Conservation (phyloP, 2,329 filamentous ascomycete genomes). For the Reticulascus tulasneorum region DNA sequence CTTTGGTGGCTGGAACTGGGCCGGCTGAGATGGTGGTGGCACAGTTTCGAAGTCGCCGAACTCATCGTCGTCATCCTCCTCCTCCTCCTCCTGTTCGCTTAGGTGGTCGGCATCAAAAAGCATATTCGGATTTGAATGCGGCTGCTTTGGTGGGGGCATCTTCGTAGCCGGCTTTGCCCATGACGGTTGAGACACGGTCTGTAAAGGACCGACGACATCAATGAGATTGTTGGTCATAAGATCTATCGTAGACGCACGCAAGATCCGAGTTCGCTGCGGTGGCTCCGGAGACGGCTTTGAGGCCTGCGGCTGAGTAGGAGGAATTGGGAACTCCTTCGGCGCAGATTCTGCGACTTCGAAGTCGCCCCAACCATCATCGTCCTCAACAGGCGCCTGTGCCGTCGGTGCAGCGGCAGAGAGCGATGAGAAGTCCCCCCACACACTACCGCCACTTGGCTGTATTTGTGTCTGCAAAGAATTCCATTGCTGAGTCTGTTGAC, state of each 20-base stretch:
- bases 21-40: conserved; percentile 15
- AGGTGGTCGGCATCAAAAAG: conserved; percentile 64
- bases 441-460: conserved; percentile 12
- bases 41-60: conserved; percentile 60
- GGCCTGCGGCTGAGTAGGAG: conserved; percentile 6
- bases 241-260: conserved; percentile 49
- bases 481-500: conserved; percentile 25
- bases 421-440: conserved; percentile 18
- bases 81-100: conserved; percentile 34
- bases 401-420: no score
- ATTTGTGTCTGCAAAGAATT: conserved; percentile 23
- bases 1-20: conserved; percentile 13
- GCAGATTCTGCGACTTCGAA: conserved; percentile 54
- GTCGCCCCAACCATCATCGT: conserved; percentile 65
- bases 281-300: conserved; percentile 15
- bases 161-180: conserved; percentile 1
- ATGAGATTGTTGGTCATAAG: conserved; percentile 51
- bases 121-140: conserved; percentile 44
- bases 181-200: conserved; percentile 1
- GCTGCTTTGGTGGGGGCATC: conserved; percentile 4
- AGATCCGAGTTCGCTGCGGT: conserved; percentile 24
- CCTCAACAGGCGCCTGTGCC: conserved; percentile 32
- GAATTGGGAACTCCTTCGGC: conserved; percentile 13
- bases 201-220: conserved; percentile 23
- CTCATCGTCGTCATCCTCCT: conserved; percentile 46